Conservation (phyloP, 345 rosid species). For the Eucalyptus fibrosa region DNA sequence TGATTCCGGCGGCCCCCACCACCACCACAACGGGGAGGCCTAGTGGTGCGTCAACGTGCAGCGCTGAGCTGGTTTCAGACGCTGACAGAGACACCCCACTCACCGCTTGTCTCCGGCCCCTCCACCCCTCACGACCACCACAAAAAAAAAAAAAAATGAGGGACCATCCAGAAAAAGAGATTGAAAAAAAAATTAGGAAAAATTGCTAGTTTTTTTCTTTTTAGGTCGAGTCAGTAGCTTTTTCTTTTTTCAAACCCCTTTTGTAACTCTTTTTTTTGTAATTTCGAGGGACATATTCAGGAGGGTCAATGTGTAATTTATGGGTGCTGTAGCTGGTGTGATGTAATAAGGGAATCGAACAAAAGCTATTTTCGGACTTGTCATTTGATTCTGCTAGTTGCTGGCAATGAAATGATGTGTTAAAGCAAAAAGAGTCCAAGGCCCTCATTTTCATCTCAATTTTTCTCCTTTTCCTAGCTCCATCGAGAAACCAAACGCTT, state of each 20-base stretch:
- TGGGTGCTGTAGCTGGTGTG: background rate
- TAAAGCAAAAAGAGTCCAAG: background rate
- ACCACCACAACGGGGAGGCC: background rate
- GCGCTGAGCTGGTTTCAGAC: constrained; percentile 8
- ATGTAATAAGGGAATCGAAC: background rate
- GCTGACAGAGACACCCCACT: constrained; percentile 9
- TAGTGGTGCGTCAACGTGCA: constrained; percentile 4
- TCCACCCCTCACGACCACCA: background rate
- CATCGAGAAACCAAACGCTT: background rate
- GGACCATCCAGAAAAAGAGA: background rate
- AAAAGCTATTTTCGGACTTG: background rate
- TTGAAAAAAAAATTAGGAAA: background rate
- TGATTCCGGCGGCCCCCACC: background rate
- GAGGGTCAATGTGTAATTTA: background rate
- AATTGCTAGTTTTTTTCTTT: background rate
- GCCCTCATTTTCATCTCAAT: background rate
- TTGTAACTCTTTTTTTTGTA: background rate
- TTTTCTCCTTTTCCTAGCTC: background rate
- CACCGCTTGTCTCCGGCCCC: background rate
- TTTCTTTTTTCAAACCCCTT: background rate
- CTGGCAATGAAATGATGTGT: background rate
- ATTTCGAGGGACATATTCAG: background rate
- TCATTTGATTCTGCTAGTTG: background rate
- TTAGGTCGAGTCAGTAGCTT: background rate
- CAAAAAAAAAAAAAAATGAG: background rate